phyloP scores from a whole-genome alignment of 176 grass and related monocot species.

The Chrysopogon serrulatus region DNA sequence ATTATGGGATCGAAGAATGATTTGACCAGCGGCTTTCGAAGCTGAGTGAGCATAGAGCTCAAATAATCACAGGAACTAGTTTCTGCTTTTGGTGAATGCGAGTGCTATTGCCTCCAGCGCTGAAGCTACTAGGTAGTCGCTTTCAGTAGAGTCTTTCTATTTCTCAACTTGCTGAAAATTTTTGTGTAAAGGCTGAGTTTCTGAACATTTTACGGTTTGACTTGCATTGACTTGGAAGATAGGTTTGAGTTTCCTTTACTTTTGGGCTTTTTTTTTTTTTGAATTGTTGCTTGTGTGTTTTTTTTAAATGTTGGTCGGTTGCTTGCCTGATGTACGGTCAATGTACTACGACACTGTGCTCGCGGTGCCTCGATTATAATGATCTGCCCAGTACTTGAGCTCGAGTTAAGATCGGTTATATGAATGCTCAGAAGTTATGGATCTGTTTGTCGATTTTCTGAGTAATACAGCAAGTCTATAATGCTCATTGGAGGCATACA shows the following conservation, averaged over 20 bases:
- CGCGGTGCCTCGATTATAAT: background rate
- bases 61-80: background rate
- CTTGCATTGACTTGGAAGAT: slow-evolving; percentile 39
- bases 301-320: background rate
- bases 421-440: background rate
- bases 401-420: background rate
- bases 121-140: background rate
- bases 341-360: background rate
- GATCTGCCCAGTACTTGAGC: background rate
- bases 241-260: background rate
- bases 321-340: background rate
- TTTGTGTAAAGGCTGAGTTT: slow-evolving; percentile 12
- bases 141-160: background rate
- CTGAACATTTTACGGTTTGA: slow-evolving; percentile 19
- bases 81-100: background rate
- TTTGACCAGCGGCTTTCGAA: background rate
- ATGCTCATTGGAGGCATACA: background rate
- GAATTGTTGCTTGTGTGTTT: background rate
- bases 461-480: background rate
- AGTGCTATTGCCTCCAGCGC: background rate
- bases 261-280: too few relatives aligned
- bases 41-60: background rate
- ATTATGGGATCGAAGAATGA: background rate
- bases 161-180: slow-evolving; percentile 7
- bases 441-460: background rate